phyloP scores from a whole-genome alignment of 2,329 filamentous ascomycete genomes.

The Hymenoscyphus scutula region DNA sequence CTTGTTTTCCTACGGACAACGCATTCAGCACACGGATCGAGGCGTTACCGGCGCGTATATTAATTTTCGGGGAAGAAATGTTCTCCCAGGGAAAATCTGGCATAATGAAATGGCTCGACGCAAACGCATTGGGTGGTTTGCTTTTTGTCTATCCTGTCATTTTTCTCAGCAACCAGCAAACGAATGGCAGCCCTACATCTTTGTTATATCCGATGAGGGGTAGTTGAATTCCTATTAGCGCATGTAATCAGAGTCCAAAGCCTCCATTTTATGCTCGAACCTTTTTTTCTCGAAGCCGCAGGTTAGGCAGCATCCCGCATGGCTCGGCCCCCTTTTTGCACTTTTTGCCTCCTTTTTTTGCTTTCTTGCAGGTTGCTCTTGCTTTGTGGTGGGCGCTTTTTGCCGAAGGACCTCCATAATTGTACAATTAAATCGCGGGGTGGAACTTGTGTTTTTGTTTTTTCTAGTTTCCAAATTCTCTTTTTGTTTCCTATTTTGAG shows the following conservation, averaged over 20 bases:
- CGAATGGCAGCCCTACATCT: constrained; percentile 5
- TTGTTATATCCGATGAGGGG: constrained; percentile 13
- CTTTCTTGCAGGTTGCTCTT: constrained; percentile 18
- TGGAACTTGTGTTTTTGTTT: constrained; percentile 13
- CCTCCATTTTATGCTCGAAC: constrained; percentile 5
- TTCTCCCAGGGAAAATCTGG: constrained; percentile 17
- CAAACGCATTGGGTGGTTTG: constrained; percentile 25
- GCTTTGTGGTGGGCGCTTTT: constrained; percentile 5
- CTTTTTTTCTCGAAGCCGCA: constrained; percentile 16
- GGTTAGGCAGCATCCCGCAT: constrained; percentile 14
- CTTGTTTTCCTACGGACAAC: constrained; percentile 17
- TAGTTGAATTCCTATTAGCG: constrained; percentile 19
- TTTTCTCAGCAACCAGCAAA: constrained; percentile 6
- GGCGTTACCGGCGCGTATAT: constrained; percentile 32
- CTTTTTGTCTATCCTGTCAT: constrained; percentile 15
- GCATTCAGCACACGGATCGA: constrained; percentile 21
- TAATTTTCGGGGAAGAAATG: constrained; percentile 7
- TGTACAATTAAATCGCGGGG: constrained; percentile 26
- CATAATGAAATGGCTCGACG: constrained; percentile 26
- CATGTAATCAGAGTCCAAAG: constrained; percentile 15
- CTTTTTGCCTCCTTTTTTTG: constrained; percentile 12
- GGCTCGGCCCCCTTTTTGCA: constrained; percentile 9
- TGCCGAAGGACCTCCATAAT: constrained; percentile 13
- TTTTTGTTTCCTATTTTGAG: constrained; percentile 10
- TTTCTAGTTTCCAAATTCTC: constrained; percentile 13